phyloP scores from a whole-genome alignment of 2,329 filamentous ascomycete genomes.

The Diaporthe eres region DNA sequence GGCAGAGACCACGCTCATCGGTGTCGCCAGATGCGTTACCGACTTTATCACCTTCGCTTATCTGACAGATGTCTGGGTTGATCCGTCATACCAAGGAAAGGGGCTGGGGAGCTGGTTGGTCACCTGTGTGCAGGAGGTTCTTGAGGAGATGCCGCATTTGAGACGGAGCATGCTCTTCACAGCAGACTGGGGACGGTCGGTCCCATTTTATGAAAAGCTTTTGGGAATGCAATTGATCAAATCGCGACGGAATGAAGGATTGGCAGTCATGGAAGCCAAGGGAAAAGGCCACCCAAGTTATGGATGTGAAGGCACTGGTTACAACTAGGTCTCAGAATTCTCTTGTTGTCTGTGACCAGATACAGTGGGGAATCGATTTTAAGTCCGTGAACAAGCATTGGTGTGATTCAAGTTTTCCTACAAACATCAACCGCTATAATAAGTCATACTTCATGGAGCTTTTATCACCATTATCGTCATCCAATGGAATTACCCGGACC shows the following conservation, averaged over 20 bases:
- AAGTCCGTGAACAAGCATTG: too few species aligned
- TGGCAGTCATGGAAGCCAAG: background rate
- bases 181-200: background rate
- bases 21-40: background rate
- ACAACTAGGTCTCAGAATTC: background rate
- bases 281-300: background rate
- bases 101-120: background rate
- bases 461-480: too few species aligned
- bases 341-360: too few species aligned
- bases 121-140: background rate
- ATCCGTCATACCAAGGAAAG: background rate
- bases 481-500: too few species aligned
- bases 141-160: background rate
- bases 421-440: too few species aligned
- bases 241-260: background rate
- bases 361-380: too few species aligned
- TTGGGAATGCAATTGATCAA: background rate
- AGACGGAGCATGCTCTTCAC: background rate
- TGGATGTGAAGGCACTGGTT: background rate
- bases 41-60: background rate
- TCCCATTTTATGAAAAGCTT: background rate
- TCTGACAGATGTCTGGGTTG: background rate
- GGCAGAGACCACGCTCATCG: background rate
- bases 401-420: too few species aligned
- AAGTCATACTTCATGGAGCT: too few species aligned